Evolutionary conservation across 768 basidiomycete species (phyloP).

Genomic region (Amanita thiersii): DNA sequence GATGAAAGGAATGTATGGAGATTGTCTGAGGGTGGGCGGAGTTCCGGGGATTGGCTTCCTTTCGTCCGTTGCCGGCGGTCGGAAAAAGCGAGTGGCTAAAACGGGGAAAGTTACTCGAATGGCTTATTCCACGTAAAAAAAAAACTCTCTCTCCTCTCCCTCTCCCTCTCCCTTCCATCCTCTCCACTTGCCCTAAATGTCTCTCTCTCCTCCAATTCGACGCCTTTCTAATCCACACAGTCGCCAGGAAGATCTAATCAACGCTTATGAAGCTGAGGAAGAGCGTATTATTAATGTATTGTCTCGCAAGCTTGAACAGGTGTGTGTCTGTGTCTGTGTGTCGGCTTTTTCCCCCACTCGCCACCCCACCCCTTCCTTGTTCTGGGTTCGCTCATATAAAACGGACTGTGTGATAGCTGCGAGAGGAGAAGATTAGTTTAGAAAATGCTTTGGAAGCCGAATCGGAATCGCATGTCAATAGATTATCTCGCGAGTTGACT

Average conservation of each 20-base stretch:
- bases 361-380: background rate
- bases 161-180: conserved; percentile 1
- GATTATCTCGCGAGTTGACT: conserved; percentile 61
- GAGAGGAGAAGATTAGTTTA: conserved; percentile 78
- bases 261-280: conserved; percentile 86
- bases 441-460: conserved; percentile 82
- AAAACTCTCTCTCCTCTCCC: background rate
- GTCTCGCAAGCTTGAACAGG: conserved; percentile 80
- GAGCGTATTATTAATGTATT: conserved; percentile 81
- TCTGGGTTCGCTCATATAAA: background rate
- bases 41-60: background rate
- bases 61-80: background rate
- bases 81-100: background rate
- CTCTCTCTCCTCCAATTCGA: conserved; percentile 50
- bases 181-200: conserved; percentile 23
- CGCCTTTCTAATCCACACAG: conserved; percentile 46
- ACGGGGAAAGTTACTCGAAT: background rate
- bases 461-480: conserved; percentile 78
- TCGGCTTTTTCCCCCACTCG: background rate
- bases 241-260: conserved; percentile 72
- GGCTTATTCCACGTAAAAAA: conserved; percentile 18
- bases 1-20: conserved; percentile 8
- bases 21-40: conserved; percentile 8
- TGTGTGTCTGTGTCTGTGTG: conserved; percentile 19
- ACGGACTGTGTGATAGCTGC: conserved; percentile 36